Evolutionary conservation across 208 protist species (phyloP).

Genomic region (Trypanosoma vivax): DNA sequence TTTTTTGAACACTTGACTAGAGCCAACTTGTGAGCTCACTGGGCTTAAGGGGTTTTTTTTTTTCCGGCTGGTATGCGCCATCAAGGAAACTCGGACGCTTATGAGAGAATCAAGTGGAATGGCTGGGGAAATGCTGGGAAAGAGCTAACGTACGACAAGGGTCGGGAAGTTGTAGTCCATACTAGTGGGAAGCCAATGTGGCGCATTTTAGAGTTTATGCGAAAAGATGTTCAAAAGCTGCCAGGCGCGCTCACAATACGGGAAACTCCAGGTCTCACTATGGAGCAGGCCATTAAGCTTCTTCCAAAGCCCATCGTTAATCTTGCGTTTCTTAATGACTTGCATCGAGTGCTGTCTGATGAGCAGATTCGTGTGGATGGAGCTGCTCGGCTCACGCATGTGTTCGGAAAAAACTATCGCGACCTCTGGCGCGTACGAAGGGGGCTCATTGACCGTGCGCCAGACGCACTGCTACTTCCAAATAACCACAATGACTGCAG

Average conservation of each 20-base stretch:
- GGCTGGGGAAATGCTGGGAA: conserved; percentile 71
- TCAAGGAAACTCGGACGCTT: conserved; percentile 38
- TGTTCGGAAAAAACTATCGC: conserved; percentile 90
- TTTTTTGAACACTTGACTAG: too few relatives aligned
- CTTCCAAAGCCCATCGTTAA: conserved; percentile 65
- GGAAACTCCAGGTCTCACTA: conserved; percentile 58
- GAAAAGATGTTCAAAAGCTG: conserved; percentile 60
- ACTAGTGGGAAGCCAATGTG: conserved; percentile 75
- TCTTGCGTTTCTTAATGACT: conserved; percentile 69
- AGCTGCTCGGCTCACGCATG: conserved; percentile 75
- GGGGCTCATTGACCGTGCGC: conserved; percentile 81
- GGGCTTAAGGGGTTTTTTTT: too few relatives aligned
- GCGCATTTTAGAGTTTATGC: conserved; percentile 72
- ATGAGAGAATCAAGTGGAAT: conserved; percentile 88
- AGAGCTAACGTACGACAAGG: conserved; percentile 61
- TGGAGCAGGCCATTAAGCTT: conserved; percentile 63
- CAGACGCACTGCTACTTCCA: conserved; percentile 89
- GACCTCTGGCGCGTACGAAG: conserved; percentile 88
- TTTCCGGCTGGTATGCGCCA: too few relatives aligned
- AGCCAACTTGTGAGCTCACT: too few relatives aligned
- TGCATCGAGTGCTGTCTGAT: conserved; percentile 31
- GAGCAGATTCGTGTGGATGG: conserved; percentile 72
- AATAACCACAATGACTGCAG: conserved; percentile 83
- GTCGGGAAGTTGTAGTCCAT: conserved; percentile 51
- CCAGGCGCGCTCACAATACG: conserved; percentile 31